Evolutionary conservation across 352 stramenopile species (phyloP).

Genomic region (Globisporangium middletonii): DNA sequence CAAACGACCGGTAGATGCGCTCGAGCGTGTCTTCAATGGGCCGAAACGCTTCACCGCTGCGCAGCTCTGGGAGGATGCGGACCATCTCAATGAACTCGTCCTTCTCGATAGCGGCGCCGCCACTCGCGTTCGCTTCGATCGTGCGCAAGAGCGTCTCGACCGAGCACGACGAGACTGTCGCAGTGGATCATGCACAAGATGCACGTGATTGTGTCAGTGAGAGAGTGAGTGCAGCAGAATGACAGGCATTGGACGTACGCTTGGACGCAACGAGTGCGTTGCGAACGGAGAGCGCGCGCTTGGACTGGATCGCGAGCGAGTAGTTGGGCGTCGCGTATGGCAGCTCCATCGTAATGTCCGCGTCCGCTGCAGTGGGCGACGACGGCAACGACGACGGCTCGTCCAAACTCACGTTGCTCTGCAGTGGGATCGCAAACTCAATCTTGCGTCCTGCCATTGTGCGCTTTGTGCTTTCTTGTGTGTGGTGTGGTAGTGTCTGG

Average conservation of each 20-base stretch:
- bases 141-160: constrained; percentile 29
- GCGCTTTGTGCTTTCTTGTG: background rate
- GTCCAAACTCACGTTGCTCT: constrained; percentile 45
- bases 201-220: background rate
- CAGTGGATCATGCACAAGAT: background rate
- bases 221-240: background rate
- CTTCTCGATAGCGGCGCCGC: constrained; percentile 22
- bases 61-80: constrained; percentile 41
- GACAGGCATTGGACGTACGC: constrained; percentile 13
- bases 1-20: constrained; percentile 62
- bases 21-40: constrained; percentile 58
- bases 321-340: constrained; percentile 52
- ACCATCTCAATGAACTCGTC: constrained; percentile 63
- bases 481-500: background rate
- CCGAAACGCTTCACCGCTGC: constrained; percentile 50
- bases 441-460: constrained; percentile 13
- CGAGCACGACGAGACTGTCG: constrained; percentile 34
- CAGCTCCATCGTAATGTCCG: constrained; percentile 42
- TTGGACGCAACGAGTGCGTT: constrained; percentile 71
- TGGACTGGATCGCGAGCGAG: constrained; percentile 64
- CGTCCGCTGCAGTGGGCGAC: constrained; percentile 35
- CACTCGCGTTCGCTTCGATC: constrained; percentile 26
- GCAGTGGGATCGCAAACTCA: constrained; percentile 31
- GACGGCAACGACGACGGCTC: constrained; percentile 47
- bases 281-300: constrained; percentile 53